Conservation (phyloP, 2,329 filamentous ascomycete species). For the Cladorrhinum sp. region DNA sequence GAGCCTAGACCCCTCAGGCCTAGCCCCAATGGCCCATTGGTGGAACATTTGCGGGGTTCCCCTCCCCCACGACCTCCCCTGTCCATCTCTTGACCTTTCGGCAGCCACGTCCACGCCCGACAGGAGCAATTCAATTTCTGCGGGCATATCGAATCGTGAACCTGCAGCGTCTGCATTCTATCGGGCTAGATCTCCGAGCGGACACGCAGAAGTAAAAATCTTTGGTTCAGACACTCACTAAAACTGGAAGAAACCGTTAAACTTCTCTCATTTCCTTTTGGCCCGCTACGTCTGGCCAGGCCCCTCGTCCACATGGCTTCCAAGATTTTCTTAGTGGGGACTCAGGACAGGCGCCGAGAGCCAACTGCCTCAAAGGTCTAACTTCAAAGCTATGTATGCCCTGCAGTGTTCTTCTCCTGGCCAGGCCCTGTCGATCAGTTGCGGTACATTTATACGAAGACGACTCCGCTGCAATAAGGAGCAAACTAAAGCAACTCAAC, state of each 20-base stretch:
- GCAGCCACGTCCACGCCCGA: not conserved
- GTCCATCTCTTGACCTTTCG: not conserved
- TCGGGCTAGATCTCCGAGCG: not conserved
- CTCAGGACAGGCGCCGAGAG: not conserved
- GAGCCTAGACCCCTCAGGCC: slow-evolving; percentile 7
- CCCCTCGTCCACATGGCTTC: not conserved
- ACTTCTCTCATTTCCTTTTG: too few species aligned
- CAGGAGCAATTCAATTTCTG: too few species aligned
- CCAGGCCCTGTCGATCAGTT: slow-evolving; percentile 17
- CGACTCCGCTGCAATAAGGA: not conserved
- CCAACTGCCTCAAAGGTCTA: not conserved
- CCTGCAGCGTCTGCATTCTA: not conserved
- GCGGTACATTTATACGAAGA: not conserved
- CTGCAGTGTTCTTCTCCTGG: not conserved
- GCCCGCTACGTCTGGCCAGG: too few species aligned
- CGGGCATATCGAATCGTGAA: not conserved
- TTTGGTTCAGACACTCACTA: not conserved
- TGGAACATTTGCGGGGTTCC: slow-evolving; percentile 25
- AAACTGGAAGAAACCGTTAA: not conserved
- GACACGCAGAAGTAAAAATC: not conserved
- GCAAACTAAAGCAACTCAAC: not conserved
- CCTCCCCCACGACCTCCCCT: too few species aligned
- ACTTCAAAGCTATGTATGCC: not conserved
- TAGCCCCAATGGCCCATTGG: slow-evolving; percentile 25
- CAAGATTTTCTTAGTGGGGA: too few species aligned